These are phyloP conservation scores for Mycena galopus DNA, from an alignment of 768 basidiomycete species.

Conservation along the genomic window DNA sequence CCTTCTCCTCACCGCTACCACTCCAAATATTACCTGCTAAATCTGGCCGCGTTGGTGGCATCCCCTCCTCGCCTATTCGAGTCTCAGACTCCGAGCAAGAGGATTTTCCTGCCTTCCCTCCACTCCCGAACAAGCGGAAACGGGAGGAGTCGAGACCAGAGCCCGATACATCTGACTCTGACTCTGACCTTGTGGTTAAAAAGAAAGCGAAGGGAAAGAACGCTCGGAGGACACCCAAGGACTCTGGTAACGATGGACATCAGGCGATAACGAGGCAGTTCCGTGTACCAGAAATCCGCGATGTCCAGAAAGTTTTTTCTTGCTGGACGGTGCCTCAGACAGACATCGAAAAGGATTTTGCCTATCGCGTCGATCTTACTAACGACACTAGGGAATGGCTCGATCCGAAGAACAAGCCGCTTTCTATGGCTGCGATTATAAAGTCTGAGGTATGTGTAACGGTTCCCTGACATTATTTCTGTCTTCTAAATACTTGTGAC, in stretches of 20 bases:
- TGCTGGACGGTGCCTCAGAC: not conserved
- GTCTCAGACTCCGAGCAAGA: not conserved
- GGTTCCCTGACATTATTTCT: no score
- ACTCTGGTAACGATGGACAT: no score
- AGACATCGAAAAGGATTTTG: not conserved
- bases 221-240: no score
- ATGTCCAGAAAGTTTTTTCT: not conserved
- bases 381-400: not conserved
- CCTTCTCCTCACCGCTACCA: not conserved
- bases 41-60: not conserved
- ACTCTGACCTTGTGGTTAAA: not conserved
- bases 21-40: not conserved
- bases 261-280: not conserved
- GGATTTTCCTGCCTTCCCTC: not conserved
- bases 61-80: not conserved
- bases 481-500: no score
- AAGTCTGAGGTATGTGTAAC: conserved; percentile 2
- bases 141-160: not conserved
- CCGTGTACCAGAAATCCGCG: not conserved
- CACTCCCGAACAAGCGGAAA: not conserved
- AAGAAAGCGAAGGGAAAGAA: not conserved
- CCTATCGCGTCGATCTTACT: not conserved
- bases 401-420: not conserved
- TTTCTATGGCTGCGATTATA: conserved; percentile 8
- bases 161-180: not conserved